Evolutionary conservation across 2,329 filamentous ascomycete species (phyloP), one percentile per base, ranked within the genome.

Genomic region (Colletotrichum melonis): DNA sequence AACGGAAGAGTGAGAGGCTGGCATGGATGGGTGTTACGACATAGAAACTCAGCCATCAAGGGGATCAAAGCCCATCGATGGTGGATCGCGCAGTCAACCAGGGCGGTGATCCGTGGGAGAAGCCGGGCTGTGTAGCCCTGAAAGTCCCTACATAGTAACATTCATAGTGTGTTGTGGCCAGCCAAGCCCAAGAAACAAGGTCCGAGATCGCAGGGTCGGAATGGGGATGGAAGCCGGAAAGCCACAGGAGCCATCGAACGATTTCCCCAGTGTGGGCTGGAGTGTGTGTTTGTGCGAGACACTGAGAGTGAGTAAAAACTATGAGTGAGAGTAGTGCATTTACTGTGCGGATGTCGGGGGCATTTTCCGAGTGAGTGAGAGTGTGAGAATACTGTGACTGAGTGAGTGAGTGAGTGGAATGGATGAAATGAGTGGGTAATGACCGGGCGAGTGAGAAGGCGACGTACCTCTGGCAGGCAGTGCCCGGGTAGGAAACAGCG

Each of bases 161-260:
- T 32, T 22, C 26, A 30, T 60, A 70, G 52, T 26, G 63, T 49
- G 42, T 49, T 49, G 16, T 19, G 19, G 16, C 16, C 19, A 22
- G 19, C 42, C 42, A 49, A 49, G 42, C 7, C 19, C 19, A 49
- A 49, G 59, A 58, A 35, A 58, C 30, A 42, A 28, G 72, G 58
- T 72, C 72, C 72, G 72, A 74, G 32, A 46, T 74, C 72, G 72
- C 72, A 67, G 62, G 42, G 24, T 22, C 54, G 24, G 46, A 64
- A 42, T 12, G 28, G 58, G 35, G 28, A 22, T 28, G 12, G 26
- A 52, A 30, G 26, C 57, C 26, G 55, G 57, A 62, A 59, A 59
- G 35, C 26, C 35, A 65, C 63, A 65, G 49, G 63, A 59, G 11
- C 19, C 56, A 72, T 74, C 67, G 72, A 72, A 72, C 68, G 63